Evolutionary conservation across 1,284 basidiomycete genomes (phyloP).

Genomic region (Papiliotrema nemorosa): DNA sequence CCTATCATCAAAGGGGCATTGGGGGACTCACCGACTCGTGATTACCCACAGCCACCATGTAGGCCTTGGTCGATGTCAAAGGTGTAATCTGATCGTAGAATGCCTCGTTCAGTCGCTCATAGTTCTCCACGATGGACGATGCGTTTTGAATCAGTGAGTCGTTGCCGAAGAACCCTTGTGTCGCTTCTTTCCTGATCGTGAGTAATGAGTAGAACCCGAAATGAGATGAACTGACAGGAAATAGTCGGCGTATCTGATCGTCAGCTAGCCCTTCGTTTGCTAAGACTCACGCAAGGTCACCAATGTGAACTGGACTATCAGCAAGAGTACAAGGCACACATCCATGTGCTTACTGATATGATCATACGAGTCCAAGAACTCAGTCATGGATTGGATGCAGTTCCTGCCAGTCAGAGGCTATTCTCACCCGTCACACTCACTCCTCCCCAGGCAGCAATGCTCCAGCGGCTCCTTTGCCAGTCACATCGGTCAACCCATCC

Average conservation of each 20-base stretch:
- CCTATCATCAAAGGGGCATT: too few species aligned
- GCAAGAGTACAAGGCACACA: too few species aligned
- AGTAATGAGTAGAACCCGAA: neutral
- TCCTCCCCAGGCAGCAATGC: conserved; percentile 24
- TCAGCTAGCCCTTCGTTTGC: neutral
- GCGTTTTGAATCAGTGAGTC: conserved; percentile 13
- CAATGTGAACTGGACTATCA: conserved; percentile 14
- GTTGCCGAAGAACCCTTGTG: conserved; percentile 25
- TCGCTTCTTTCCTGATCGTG: conserved; percentile 3
- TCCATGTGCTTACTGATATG: too few species aligned
- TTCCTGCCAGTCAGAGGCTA: conserved; percentile 10
- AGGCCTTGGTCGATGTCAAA: conserved; percentile 20
- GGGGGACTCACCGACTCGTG: conserved; percentile 16
- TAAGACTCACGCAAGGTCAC: conserved; percentile 23
- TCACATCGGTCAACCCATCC: conserved; percentile 28
- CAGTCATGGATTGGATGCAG: conserved; percentile 30
- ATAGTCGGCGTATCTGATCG: conserved; percentile 26
- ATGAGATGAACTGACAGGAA: conserved; percentile 12
- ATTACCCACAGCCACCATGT: conserved; percentile 33
- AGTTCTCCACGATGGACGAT: conserved; percentile 19
- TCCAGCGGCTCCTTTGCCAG: conserved; percentile 17
- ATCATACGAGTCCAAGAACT: conserved; percentile 28
- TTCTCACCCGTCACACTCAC: neutral
- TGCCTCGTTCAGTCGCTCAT: conserved; percentile 34
- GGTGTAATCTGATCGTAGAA: conserved; percentile 38